Conservation (phyloP, 352 stramenopile species). For the Elongisporangium anandrum region DNA sequence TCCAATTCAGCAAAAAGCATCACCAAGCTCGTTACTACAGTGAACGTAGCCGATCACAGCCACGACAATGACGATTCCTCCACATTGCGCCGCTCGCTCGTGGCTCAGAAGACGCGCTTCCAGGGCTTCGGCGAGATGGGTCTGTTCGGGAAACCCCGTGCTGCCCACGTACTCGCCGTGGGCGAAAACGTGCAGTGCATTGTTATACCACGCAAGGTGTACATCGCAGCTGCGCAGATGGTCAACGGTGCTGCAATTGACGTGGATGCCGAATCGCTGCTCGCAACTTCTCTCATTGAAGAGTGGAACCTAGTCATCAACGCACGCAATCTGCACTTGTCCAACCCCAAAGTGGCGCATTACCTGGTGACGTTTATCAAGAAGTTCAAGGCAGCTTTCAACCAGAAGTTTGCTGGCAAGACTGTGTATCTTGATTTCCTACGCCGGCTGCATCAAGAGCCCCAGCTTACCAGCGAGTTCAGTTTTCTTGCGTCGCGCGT, state of each 20-base stretch:
- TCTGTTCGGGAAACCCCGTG: slow-evolving; percentile 50
- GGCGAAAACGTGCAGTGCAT: slow-evolving; percentile 30
- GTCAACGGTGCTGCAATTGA: slow-evolving; percentile 24
- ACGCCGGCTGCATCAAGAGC: slow-evolving; percentile 55
- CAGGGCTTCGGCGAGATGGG: slow-evolving; percentile 82
- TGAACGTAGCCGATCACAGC: background rate
- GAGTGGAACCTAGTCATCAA: slow-evolving; percentile 67
- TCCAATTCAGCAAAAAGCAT: background rate
- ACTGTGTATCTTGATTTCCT: slow-evolving; percentile 72
- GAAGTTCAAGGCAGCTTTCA: slow-evolving; percentile 73
- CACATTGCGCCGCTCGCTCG: slow-evolving; percentile 18
- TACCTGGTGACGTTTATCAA: slow-evolving; percentile 73
- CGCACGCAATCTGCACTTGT: slow-evolving; percentile 53
- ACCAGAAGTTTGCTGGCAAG: slow-evolving; percentile 72
- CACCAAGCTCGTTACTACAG: background rate
- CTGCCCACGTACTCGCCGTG: slow-evolving; percentile 40
- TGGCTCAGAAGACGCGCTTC: slow-evolving; percentile 54
- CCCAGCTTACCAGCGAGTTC: slow-evolving; percentile 47
- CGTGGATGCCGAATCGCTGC: slow-evolving; percentile 41
- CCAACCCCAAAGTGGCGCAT: slow-evolving; percentile 61
- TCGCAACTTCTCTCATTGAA: slow-evolving; percentile 61
- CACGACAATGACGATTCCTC: slow-evolving; percentile 4
- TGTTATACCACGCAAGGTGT: slow-evolving; percentile 42
- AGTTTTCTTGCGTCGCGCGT: slow-evolving; percentile 45
- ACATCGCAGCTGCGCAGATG: slow-evolving; percentile 40